Conservation (phyloP, 129 eudicot species). For the Apium graveolens region DNA sequence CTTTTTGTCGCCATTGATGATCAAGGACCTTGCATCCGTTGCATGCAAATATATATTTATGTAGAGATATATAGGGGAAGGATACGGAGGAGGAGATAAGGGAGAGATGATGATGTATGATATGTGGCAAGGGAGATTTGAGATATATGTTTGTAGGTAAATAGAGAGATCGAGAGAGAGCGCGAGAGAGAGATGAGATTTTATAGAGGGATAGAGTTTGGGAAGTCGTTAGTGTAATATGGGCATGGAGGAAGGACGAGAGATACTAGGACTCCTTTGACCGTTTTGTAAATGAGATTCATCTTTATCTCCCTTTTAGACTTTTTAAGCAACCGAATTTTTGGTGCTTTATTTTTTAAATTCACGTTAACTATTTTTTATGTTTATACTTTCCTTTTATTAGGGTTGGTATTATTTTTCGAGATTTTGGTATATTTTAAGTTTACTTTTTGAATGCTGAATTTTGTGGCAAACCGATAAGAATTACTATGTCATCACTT, state of each 20-base stretch:
- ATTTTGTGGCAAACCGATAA: too few species aligned
- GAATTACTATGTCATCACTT: too few species aligned
- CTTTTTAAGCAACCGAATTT: neutral
- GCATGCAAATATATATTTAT: neutral
- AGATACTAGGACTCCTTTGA: neutral
- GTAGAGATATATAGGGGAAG: neutral
- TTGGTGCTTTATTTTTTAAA: neutral
- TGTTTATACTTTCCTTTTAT: neutral
- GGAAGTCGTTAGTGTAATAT: conserved; percentile 1
- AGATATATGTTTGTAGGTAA: neutral
- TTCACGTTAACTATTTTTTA: neutral
- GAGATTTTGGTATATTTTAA: neutral
- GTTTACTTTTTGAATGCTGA: too few species aligned
- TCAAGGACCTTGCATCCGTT: neutral
- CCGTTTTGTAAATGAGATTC: neutral
- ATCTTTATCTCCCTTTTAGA: neutral
- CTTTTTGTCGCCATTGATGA: conserved; percentile 24
- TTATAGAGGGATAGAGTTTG: neutral
- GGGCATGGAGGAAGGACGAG: neutral
- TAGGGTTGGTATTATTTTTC: neutral
- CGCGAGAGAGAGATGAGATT: neutral
- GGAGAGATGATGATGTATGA: neutral
- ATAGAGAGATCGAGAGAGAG: neutral
- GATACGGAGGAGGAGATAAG: neutral
- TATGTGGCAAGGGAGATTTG: neutral